Evolutionary conservation across 208 protist genomes (phyloP), one percentile per base, ranked within the genome.

Genomic region (Trypanosoma brucei): DNA sequence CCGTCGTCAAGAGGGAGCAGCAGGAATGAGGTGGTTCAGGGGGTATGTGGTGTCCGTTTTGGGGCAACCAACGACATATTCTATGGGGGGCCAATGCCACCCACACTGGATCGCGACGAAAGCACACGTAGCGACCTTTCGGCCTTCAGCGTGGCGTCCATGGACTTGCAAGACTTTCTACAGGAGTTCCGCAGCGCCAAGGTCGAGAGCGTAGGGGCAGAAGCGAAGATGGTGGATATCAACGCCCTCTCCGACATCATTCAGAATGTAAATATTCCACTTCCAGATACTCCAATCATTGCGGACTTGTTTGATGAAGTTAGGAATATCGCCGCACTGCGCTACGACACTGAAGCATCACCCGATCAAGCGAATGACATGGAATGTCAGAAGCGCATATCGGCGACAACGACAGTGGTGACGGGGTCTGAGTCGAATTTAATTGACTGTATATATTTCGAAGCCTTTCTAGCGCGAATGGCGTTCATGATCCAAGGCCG

Each of bases 391-490:
- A 2, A 45, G 40, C 38, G 3, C 7, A 37, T 44, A 44, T 30
- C 35, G n/a, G 3, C 39, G 9, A 11, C 31, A 22, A 56, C 31
- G 35, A 13, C 53, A 49, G 11, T 38, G 8, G 57, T 6, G 13
- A 14, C 50, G 42, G 55, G 51, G 4, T 13, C 31, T 0, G 72
- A 76, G 2, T 31, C 14, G 57, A 66, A 63, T 22, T 59, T 67
- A 44, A 37, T 34, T 3, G 72, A 75, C 34, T 55, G 67, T 14
- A 79, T 92, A 35, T 58, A 63, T 49, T 93, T 93, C 48, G 83
- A 90, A 55, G 79, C 86, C 11, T 85, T 88, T 55, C 62, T 90
- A 31, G 77, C 82, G 7, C 81, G 86, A 59, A 87, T 93, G 81
- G 65, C 78, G 13, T 83, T 73, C 46, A 77, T 79, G 45, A 90